phyloP scores from a whole-genome alignment of 2,329 filamentous ascomycete species.

The Colletotrichum graminicola region DNA sequence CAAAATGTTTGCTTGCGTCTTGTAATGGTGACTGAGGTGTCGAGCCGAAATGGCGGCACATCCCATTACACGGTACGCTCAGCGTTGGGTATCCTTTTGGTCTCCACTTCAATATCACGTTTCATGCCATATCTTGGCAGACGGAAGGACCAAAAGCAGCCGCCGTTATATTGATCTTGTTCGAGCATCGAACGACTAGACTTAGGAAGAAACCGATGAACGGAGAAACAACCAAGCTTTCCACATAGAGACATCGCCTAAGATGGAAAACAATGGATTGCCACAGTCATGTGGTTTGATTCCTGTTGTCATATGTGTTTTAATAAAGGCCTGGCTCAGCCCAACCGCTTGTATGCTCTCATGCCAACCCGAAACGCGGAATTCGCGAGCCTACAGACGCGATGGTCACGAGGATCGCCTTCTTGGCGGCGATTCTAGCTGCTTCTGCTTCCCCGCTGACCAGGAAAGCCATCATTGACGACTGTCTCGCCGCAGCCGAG shows the following conservation, averaged over 20 bases:
- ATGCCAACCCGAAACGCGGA: neutral
- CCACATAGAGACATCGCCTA: neutral
- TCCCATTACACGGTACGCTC: neutral
- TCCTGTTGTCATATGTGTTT: neutral
- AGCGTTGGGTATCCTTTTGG: neutral
- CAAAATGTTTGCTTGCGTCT: neutral
- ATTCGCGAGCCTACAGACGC: neutral
- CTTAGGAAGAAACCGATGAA: neutral
- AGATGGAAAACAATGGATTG: neutral
- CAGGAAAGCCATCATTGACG: conserved; percentile 41
- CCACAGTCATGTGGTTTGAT: neutral
- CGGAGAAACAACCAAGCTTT: neutral
- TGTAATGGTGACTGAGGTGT: neutral
- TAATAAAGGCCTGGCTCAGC: neutral
- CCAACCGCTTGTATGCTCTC: neutral
- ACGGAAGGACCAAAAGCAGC: neutral
- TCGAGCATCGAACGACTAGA: neutral
- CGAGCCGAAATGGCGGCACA: neutral
- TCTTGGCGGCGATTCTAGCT: neutral
- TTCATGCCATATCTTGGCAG: neutral
- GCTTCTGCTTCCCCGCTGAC: neutral
- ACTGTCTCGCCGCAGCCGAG: conserved; percentile 45
- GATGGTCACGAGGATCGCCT: neutral
- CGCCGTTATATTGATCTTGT: neutral
- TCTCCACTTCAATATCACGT: neutral